Evolutionary conservation across 1,284 basidiomycete species (phyloP), one percentile per base, ranked within the genome.

Genomic region (Tranzscheliella williamsii): DNA sequence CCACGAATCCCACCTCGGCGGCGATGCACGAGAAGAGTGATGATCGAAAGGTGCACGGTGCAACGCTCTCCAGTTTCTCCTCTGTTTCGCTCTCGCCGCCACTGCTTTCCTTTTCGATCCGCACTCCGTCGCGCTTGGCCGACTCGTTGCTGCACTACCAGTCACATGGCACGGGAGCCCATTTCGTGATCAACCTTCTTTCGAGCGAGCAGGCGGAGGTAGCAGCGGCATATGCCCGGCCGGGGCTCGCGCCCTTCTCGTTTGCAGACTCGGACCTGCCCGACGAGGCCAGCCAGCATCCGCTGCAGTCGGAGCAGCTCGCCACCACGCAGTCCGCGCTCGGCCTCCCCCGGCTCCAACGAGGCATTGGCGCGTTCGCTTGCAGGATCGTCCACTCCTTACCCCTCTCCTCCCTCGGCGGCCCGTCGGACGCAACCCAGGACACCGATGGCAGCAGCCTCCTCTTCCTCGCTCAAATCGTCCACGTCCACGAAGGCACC

Each of bases 61-160:
- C 61, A 17, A 64, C 61, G 5, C 48, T 64, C 3, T 64, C 61
- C 5, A 51, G 46, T 20, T 64, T 64, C 17, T 35, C 43, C 6
- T 51, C 55, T 6, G 38, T 64, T 29, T 58, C 55, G 13, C 23
- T 60, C 12, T 31, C 43, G 3, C 61, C 61, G 15, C 43, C 58
- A 12, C 27, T 64, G 44, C 42, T 58, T 1, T 51, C 42, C 5
- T 64, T 64, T 24, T 40, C 50, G 5, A 50, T 64, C 17, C 41
- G 42, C 29, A 64, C 55, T 15, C 61, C 61, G 4, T 47, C 42
- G 1, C 38, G 38, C 12, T 41, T 64, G 4, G 45, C 55, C 3
- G 51, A 54, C 24, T 42, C 61, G 0, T 27, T 64, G 16, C 12
- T 22, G 15, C 18, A 29, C 7, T 47, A 51, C 20, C 27, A 35